Base-by-base conservation (phyloP, 768 basidiomycete genomes). In the Lentinula sp. region DNA sequence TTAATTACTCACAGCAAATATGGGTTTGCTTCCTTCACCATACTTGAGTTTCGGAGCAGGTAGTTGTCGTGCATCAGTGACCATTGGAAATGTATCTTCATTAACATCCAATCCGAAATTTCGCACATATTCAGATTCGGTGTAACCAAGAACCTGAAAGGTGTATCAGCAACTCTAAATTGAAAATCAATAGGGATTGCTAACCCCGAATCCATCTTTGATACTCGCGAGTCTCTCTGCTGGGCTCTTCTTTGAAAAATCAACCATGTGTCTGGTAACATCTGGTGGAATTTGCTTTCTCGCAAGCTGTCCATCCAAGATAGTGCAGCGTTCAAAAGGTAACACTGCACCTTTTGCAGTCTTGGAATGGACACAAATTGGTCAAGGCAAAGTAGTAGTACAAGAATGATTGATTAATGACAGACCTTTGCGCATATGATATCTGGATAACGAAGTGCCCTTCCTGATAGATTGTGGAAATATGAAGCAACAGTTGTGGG, bases 221-320 rank as follows among this genome's bases (percentile, higher is more conserved):
- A 91, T 89, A 61, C 80, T 81, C 1, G 64, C 68, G 6, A 91
- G 76, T 9, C 87, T 81, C 0, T 86, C 83, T 0, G 66, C 60
- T 0, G 90, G 90, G 45, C 70, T 80, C 75, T 83, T 85, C 0
- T 86, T 88, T 0, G 90, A 80, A 62, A 92, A 91, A 0, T 78
- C 77, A 0, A 91, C 76, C 3, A 91, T 80, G 0, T 80, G 76
- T 55, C 79, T 81, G 0, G 85, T 85, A 66, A 85, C 85, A 51
- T 90, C 86, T 0, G 84, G 75, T 0, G 89, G 88, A 0, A 93
- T 75, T 53, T 88, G 85, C 64, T 87, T 89, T 46, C 84, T 79
- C 79, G 88, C 85, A 42, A 90, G 82, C 65, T 92, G 90, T 0
- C 89, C 90, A 0, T 76, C 68, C 0, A 80, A 76, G 3, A 92